These are phyloP conservation scores for Neurospora sp. DNA, from an alignment of 495 filamentous ascomycete genomes.

Conservation along the genomic window DNA sequence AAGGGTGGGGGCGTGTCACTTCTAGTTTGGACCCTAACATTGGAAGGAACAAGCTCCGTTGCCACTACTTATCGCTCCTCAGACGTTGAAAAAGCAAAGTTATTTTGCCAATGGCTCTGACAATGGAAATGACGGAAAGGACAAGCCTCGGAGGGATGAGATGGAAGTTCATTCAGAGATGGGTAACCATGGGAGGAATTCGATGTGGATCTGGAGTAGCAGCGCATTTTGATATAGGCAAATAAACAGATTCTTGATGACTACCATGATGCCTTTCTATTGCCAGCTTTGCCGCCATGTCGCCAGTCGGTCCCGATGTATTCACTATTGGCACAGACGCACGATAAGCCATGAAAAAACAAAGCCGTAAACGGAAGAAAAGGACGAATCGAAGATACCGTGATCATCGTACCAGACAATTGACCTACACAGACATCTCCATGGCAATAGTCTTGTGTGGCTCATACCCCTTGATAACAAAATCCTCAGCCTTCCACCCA, in stretches of 20 bases:
- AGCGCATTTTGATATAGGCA: neutral
- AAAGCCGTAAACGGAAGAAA: neutral
- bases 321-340: neutral
- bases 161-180: neutral
- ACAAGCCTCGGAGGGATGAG: neutral
- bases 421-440: constrained; percentile 84
- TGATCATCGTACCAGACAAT: neutral
- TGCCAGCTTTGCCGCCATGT: neutral
- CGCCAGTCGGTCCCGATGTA: neutral
- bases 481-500: constrained; percentile 81
- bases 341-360: neutral
- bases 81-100: neutral
- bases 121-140: neutral
- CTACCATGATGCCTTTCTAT: neutral
- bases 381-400: neutral
- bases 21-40: neutral
- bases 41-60: neutral
- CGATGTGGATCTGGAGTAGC: neutral
- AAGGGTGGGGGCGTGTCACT: neutral
- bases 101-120: neutral
- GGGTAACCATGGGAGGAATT: neutral
- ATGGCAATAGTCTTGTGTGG: constrained; percentile 86
- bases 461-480: constrained; percentile 77
- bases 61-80: neutral
- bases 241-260: neutral